Percentiles rank a stretch among this genome's conserved stretches.
Evolutionary conservation across 192 early-diverging fungal genomes (phyloP).

Genomic region (Jimgerdemannia flammicorona): DNA sequence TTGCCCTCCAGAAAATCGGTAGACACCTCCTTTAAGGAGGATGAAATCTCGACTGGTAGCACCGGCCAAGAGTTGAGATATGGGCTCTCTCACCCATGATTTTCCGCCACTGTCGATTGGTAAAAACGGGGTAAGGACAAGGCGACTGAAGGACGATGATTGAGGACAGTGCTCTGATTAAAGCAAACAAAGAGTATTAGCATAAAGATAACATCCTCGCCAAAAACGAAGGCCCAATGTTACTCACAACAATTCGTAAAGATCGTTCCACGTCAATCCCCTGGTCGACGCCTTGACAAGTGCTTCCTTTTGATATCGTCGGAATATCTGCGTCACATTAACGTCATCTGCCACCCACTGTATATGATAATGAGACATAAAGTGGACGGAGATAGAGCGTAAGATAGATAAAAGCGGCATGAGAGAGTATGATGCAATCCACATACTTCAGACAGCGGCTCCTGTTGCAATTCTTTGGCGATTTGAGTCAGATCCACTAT

Average conservation of each 20-base stretch:
- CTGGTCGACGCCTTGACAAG: not conserved
- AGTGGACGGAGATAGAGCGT: not conserved
- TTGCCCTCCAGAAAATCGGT: conserved; percentile 7
- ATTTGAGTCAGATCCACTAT: not conserved
- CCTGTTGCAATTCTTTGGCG: not conserved
- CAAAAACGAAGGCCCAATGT: conserved; percentile 1
- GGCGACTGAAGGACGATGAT: conserved; percentile 13
- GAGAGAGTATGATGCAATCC: not conserved
- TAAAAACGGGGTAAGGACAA: conserved; percentile 14
- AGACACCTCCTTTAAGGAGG: conserved; percentile 4
- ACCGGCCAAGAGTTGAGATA: conserved; percentile 6
- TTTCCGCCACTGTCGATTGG: conserved; percentile 8
- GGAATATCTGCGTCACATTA: not conserved
- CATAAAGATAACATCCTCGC: not conserved
- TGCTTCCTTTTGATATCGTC: not conserved
- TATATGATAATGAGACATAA: not conserved
- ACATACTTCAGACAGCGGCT: not conserved
- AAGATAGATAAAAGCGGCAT: not conserved
- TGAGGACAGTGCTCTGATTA: not conserved
- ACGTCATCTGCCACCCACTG: not conserved
- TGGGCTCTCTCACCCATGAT: conserved; percentile 7
- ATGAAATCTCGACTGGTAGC: conserved; percentile 1
- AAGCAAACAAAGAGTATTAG: too few relatives aligned
- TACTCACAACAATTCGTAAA: conserved; percentile 13
- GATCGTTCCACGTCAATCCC: conserved; percentile 15